Evolutionary conservation across 1,284 basidiomycete species (phyloP).

Genomic region (Leucoagaricus sp.): DNA sequence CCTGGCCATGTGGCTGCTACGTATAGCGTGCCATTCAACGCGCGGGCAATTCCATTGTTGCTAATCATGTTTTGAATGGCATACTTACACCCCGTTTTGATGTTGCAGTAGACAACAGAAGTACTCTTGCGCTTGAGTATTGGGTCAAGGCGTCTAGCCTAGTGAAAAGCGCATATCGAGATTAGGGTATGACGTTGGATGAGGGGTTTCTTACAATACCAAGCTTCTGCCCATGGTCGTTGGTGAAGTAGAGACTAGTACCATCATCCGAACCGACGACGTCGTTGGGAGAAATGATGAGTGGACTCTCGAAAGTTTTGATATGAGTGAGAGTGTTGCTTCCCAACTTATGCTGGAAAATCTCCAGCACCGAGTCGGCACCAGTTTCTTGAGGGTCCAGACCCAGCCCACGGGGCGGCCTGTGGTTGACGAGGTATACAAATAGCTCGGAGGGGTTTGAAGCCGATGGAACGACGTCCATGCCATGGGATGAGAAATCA

Average conservation of each 20-base stretch:
- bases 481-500: slow-evolving; percentile 65
- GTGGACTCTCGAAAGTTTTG: slow-evolving; percentile 55
- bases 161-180: slow-evolving; percentile 1
- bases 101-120: slow-evolving; percentile 61
- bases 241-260: slow-evolving; percentile 67
- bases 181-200: not conserved
- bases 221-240: slow-evolving; percentile 58
- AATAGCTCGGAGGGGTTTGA: slow-evolving; percentile 52
- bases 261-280: slow-evolving; percentile 63
- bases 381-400: slow-evolving; percentile 47
- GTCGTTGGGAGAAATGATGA: slow-evolving; percentile 72
- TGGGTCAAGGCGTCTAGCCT: slow-evolving; percentile 37
- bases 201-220: slow-evolving; percentile 45
- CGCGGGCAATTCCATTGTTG: slow-evolving; percentile 59
- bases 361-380: slow-evolving; percentile 71
- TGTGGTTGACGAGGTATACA: slow-evolving; percentile 72
- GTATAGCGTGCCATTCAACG: slow-evolving; percentile 57
- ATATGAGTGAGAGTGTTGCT: slow-evolving; percentile 51
- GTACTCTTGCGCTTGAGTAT: slow-evolving; percentile 34
- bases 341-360: slow-evolving; percentile 61
- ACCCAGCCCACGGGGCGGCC: slow-evolving; percentile 37
- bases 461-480: slow-evolving; percentile 66
- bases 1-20: slow-evolving; percentile 47
- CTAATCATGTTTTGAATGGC: slow-evolving; percentile 44
- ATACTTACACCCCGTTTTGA: slow-evolving; percentile 57